Evolutionary conservation across 306 rosid species (phyloP).

Genomic region (Rubus parviflorus): DNA sequence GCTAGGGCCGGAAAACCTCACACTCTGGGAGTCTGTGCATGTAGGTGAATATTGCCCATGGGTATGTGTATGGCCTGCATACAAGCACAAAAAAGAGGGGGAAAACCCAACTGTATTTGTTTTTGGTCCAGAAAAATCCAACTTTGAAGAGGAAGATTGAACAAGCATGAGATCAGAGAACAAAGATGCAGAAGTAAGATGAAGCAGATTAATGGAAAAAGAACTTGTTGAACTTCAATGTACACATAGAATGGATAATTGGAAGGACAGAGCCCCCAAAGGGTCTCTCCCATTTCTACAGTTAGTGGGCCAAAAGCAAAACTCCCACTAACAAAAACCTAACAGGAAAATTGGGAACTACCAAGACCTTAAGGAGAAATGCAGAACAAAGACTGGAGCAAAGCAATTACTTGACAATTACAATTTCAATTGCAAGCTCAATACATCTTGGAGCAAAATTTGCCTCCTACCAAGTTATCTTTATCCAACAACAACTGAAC

Average conservation of each 20-base stretch:
- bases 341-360: slow-evolving; percentile 47
- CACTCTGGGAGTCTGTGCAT: neutral
- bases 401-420: slow-evolving; percentile 57
- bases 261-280: slow-evolving; percentile 20
- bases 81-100: neutral
- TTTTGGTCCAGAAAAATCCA: neutral
- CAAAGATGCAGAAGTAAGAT: neutral
- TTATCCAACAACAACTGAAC: slow-evolving; percentile 46
- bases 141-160: slow-evolving; percentile 8
- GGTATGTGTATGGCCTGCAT: neutral
- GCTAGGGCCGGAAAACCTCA: slow-evolving; percentile 5
- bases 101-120: neutral
- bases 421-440: slow-evolving; percentile 64
- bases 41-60: neutral
- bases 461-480: slow-evolving; percentile 48
- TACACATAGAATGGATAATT: slow-evolving; percentile 39
- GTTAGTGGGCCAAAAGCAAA: slow-evolving; percentile 46
- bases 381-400: slow-evolving; percentile 44
- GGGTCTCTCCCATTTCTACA: slow-evolving; percentile 40
- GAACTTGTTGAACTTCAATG: slow-evolving; percentile 45
- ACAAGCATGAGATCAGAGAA: neutral
- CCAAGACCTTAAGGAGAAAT: slow-evolving; percentile 28
- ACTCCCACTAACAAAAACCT: slow-evolving; percentile 34
- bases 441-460: slow-evolving; percentile 25
- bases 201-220: slow-evolving; percentile 19